Evolutionary conservation across 2,329 filamentous ascomycete genomes (phyloP).

Genomic region (Ambrosiella xylebori): DNA sequence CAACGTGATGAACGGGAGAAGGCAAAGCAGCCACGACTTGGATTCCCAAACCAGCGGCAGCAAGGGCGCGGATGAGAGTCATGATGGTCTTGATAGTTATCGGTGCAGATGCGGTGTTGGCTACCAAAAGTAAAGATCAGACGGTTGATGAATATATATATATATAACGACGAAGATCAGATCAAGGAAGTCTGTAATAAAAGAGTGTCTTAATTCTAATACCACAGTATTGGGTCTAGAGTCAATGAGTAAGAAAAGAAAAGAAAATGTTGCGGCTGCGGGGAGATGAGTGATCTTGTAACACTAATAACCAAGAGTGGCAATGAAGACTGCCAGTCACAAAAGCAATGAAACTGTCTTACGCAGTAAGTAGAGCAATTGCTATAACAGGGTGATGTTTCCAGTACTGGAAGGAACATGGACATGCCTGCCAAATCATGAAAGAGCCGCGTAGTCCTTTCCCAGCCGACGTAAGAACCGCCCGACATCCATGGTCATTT

Average conservation of each 20-base stretch:
- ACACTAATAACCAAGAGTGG: not conserved
- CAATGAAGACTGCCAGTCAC: not conserved
- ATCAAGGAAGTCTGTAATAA: not conserved
- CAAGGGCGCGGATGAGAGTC: constrained; percentile 5
- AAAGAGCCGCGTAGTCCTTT: constrained; percentile 1
- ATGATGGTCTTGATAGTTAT: not conserved
- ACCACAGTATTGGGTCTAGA: not conserved
- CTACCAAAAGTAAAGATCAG: not conserved
- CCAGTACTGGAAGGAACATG: not conserved
- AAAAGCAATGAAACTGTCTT: constrained; percentile 3
- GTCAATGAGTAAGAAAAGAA: not conserved
- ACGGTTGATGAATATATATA: not conserved
- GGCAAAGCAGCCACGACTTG: constrained; percentile 2
- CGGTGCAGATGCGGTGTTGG: not conserved
- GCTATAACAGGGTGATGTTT: not conserved
- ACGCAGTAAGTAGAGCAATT: not conserved
- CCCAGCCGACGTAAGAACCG: not conserved
- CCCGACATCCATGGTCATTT: not conserved
- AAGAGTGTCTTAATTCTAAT: not conserved
- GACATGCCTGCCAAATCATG: not conserved
- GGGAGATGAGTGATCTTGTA: not conserved
- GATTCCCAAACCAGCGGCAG: constrained; percentile 5
- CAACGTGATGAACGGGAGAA: constrained; percentile 9
- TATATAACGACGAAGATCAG: not conserved
- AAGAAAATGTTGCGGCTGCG: not conserved